Evolutionary conservation across 192 early-diverging fungal genomes (phyloP).

Genomic region (Mycoemilia scoparia): DNA sequence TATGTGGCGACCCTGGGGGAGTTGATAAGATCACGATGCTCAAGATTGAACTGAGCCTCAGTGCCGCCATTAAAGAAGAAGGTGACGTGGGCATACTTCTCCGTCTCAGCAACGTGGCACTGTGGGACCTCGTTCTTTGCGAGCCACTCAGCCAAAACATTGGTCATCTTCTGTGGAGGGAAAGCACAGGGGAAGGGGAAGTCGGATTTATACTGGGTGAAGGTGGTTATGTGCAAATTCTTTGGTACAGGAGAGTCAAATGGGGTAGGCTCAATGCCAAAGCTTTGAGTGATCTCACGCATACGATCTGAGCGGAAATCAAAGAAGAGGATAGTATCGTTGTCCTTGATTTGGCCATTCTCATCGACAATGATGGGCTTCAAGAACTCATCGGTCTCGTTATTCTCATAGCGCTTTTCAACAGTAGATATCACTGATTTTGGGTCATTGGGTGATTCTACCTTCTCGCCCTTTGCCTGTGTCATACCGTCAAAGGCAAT

Average conservation of each 20-base stretch:
- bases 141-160: constrained; percentile 95
- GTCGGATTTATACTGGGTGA: constrained; percentile 96
- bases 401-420: constrained; percentile 66
- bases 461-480: constrained; percentile 55
- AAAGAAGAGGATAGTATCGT: constrained; percentile 93
- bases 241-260: constrained; percentile 65
- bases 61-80: constrained; percentile 99
- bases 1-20: constrained; percentile 97
- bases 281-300: constrained; percentile 74
- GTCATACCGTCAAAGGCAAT: constrained; percentile 84
- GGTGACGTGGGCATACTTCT: constrained; percentile 99
- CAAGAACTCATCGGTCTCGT: constrained; percentile 99
- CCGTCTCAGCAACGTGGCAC: constrained; percentile 96
- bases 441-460: constrained; percentile 33
- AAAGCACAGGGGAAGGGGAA: constrained; percentile 93
- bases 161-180: constrained; percentile 92
- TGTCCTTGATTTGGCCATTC: constrained; percentile 61
- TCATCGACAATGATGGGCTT: constrained; percentile 88
- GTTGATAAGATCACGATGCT: constrained; percentile 78
- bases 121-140: constrained; percentile 73
- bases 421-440: constrained; percentile 49
- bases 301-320: constrained; percentile 97
- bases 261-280: constrained; percentile 72
- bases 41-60: constrained; percentile 73
- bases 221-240: constrained; percentile 71